Percentiles rank a stretch among this genome's conserved stretches.
Evolutionary conservation across 1,139 yeast species (phyloP).

Genomic region (Kurtzmaniella quercitrusa): DNA sequence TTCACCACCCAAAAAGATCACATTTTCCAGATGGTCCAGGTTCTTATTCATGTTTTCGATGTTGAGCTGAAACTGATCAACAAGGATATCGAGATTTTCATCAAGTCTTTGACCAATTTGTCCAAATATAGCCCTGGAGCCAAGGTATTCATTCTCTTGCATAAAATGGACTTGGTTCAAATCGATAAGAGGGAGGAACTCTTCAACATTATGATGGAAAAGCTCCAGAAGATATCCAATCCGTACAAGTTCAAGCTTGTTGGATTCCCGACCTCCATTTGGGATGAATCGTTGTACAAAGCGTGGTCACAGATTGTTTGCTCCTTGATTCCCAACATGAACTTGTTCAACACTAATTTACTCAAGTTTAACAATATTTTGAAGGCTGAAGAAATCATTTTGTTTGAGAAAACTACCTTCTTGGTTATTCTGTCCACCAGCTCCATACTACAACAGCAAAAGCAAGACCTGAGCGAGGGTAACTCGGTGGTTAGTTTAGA

Average conservation of each 20-base stretch:
- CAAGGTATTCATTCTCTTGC: conserved; percentile 84
- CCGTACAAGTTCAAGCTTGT: conserved; percentile 73
- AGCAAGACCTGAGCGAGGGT: conserved; percentile 8
- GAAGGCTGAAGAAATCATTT: conserved; percentile 84
- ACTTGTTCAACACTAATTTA: conserved; percentile 70
- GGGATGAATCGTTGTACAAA: conserved; percentile 95
- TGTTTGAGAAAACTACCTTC: conserved; percentile 92
- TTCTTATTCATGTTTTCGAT: conserved; percentile 94
- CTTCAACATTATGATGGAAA: conserved; percentile 78
- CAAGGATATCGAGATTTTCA: conserved; percentile 89
- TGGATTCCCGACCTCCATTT: conserved; percentile 95
- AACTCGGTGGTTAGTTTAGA: conserved; percentile 41
- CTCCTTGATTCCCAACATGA: conserved; percentile 89
- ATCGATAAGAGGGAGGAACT: conserved; percentile 81
- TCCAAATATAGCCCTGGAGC: conserved; percentile 88
- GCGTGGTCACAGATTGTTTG: conserved; percentile 98
- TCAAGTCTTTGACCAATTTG: conserved; percentile 75
- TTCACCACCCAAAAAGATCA: conserved; percentile 83
- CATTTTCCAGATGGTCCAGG: conserved; percentile 94
- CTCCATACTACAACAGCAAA: conserved; percentile 27
- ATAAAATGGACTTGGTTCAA: conserved; percentile 95
- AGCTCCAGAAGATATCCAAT: conserved; percentile 69
- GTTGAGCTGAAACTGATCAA: conserved; percentile 90
- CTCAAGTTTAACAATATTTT: conserved; percentile 69
- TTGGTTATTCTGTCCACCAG: conserved; percentile 78